Base-by-base conservation (phyloP, 768 basidiomycete genomes). In the Cyclocybe aegerita region DNA sequence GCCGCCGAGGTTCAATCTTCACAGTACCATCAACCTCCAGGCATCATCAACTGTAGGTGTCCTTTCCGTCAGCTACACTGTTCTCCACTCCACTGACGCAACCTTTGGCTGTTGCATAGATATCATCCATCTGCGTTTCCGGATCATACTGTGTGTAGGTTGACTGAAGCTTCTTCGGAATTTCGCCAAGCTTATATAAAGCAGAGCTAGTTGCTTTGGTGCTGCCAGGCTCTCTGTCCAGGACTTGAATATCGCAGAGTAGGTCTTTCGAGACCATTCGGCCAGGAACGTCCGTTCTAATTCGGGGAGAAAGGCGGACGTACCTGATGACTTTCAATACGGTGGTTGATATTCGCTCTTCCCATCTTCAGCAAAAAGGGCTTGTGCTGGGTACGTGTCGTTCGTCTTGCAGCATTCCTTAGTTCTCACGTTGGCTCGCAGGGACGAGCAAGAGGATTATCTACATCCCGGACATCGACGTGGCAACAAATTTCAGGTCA, bases 141-240 rank as follows among this genome's bases (percentile, higher is more conserved):
- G 75, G 71, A n/a, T 58, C 72, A 16, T 63, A 63, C 57, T 78
- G 78, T 68, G 66, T 81, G 82, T 82, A 61, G 47, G 79, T 66
- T 39, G 43, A 38, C 15, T 36, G 7, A n/a, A 31, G 53, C 43
- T 48, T 36, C 37, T 14, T 4, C n/a, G 23, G 2, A 23, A 45
- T 14, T 44, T 35, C 49, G 17, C 12, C 14, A 11, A 36, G 50
- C 49, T 8, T 54, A 37, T 33, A 15, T 53, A 12, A 36, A 47
- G 32, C 53, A 86, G 83, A 37, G 78, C 82, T 1, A 80, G 83
- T 4, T 78, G 80, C 39, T 76, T 82, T 52, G 83, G 83, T 15
- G 72, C 80, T 34, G 75, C 76, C 31, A 78, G 70, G 54, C 68
- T 86, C n/a, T 63, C 76, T 10, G 69, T 83, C 10, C 70, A 79